Conservation (phyloP, 2,329 filamentous ascomycete species). For the Epicoccum sorghinum region DNA sequence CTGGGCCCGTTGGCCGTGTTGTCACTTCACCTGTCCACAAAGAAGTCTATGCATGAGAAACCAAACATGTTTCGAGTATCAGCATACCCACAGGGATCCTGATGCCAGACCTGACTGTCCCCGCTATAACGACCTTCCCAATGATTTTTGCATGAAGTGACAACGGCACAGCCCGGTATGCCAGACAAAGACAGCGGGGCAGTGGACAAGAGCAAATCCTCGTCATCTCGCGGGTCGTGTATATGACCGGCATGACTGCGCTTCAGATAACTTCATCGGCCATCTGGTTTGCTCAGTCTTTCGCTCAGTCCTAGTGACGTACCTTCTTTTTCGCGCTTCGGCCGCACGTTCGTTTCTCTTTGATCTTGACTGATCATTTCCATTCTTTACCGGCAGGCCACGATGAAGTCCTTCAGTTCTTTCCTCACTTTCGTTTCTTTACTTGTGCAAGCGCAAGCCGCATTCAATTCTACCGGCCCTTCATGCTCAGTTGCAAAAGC, state of each 20-base stretch:
- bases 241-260: slow-evolving; percentile 11
- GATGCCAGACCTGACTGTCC: not conserved
- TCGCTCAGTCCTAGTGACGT: slow-evolving; percentile 30
- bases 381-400: slow-evolving; percentile 37
- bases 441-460: slow-evolving; percentile 21
- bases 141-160: slow-evolving; percentile 26
- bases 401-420: slow-evolving; percentile 37
- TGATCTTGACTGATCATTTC: slow-evolving; percentile 31
- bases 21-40: not conserved
- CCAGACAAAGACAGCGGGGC: slow-evolving; percentile 26
- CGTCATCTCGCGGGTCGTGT: slow-evolving; percentile 21
- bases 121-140: not conserved
- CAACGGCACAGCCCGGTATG: slow-evolving; percentile 21
- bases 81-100: slow-evolving; percentile 17
- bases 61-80: slow-evolving; percentile 39
- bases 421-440: slow-evolving; percentile 28
- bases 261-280: not conserved
- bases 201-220: slow-evolving; percentile 8
- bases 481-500: slow-evolving; percentile 28
- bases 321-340: slow-evolving; percentile 28
- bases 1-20: not conserved
- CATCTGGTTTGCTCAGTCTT: slow-evolving; percentile 24
- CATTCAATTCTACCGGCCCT: slow-evolving; percentile 21
- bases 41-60: slow-evolving; percentile 20
- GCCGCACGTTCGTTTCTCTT: slow-evolving; percentile 27